Evolutionary conservation across 75 land plant genomes (phyloP).

Genomic region (Azolla pinnata): DNA sequence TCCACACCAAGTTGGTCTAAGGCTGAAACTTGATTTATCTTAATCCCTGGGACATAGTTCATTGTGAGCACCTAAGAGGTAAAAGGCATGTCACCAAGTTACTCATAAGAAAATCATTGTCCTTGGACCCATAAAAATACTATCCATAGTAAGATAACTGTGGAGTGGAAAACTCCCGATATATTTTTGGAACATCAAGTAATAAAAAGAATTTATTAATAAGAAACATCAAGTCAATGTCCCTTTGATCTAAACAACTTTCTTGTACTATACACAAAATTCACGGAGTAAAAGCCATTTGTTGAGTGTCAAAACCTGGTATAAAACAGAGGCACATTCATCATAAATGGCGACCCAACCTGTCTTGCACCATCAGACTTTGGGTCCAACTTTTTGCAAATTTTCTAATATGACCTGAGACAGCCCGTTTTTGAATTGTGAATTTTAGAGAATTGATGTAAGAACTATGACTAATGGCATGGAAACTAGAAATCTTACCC

Average conservation of each 20-base stretch:
- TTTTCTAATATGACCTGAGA: constrained; percentile 92
- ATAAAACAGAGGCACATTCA: constrained; percentile 86
- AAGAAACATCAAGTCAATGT: too few species aligned
- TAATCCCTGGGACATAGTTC: constrained; percentile 98
- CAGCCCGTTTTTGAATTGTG: too few species aligned
- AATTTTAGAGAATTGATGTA: too few species aligned
- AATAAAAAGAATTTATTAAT: too few species aligned
- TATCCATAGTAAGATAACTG: too few species aligned
- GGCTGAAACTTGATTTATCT: constrained; percentile 80
- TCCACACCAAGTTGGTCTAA: constrained; percentile 94
- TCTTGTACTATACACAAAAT: too few species aligned
- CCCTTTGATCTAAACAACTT: constrained; percentile 86
- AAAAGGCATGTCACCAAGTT: not conserved
- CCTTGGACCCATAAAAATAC: too few species aligned
- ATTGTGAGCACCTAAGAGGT: constrained; percentile 78
- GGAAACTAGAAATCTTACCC: too few species aligned
- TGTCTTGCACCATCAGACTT: constrained; percentile 99
- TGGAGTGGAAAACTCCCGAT: constrained; percentile 82
- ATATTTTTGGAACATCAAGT: constrained; percentile 78
- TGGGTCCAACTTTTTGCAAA: constrained; percentile 90
- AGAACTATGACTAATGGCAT: too few species aligned
- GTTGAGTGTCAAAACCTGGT: too few species aligned
- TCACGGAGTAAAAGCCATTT: too few species aligned
- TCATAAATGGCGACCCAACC: constrained; percentile 99
- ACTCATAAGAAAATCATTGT: too few species aligned